Conservation (phyloP, 768 basidiomycete genomes). For the Russula foetens region DNA sequence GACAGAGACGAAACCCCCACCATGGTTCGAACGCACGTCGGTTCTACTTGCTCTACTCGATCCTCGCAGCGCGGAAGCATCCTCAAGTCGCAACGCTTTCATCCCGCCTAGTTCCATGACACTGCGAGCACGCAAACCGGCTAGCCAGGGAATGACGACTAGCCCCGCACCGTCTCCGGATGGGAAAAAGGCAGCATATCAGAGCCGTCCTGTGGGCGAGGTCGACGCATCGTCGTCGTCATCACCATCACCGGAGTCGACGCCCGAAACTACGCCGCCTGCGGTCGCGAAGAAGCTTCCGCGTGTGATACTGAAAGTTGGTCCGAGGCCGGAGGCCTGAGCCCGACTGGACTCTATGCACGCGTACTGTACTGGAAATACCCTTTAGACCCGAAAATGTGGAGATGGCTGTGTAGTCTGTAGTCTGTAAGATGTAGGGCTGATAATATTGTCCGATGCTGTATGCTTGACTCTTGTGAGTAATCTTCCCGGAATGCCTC, state of each 20-base stretch:
- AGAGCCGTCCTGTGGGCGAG: background rate
- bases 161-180: background rate
- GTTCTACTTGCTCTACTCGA: constrained; percentile 12
- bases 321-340: constrained; percentile 12
- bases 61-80: background rate
- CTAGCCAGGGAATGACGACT: background rate
- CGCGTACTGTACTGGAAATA: too few relatives aligned
- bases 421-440: background rate
- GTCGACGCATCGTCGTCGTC: background rate
- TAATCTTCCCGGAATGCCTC: too few relatives aligned
- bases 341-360: too few relatives aligned
- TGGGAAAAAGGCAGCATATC: background rate
- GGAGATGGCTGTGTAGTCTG: background rate
- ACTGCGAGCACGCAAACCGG: constrained; percentile 11
- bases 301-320: constrained; percentile 18
- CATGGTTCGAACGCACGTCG: constrained; percentile 18
- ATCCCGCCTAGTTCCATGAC: constrained; percentile 14
- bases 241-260: background rate
- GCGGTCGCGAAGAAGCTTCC: constrained; percentile 15
- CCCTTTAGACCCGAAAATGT: background rate
- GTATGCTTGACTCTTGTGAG: background rate
- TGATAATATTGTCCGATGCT: background rate
- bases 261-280: background rate
- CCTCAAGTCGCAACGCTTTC: constrained; percentile 1
- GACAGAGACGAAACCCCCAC: background rate